Evolutionary conservation across 2,329 filamentous ascomycete genomes (phyloP).

Genomic region (Dactylellina haptotyla): DNA sequence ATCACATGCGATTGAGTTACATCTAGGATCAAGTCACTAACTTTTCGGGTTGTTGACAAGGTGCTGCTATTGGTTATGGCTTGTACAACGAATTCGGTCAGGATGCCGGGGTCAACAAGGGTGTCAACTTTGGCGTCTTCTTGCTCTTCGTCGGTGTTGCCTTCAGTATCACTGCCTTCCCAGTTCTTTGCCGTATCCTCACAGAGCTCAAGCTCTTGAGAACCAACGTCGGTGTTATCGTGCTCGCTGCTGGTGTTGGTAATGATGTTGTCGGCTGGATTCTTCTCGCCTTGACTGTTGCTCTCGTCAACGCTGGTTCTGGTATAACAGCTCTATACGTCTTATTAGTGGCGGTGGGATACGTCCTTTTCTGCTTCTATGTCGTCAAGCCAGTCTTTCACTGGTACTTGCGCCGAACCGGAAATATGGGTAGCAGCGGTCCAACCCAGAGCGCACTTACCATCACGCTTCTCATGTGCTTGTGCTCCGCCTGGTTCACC

Average conservation of each 20-base stretch:
- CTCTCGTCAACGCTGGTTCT: slow-evolving; percentile 85
- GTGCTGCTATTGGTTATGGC: slow-evolving; percentile 77
- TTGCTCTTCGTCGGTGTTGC: slow-evolving; percentile 87
- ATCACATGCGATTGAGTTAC: background rate
- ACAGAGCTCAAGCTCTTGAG: slow-evolving; percentile 87
- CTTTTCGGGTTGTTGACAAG: slow-evolving; percentile 25
- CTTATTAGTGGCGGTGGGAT: slow-evolving; percentile 78
- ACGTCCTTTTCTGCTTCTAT: slow-evolving; percentile 78
- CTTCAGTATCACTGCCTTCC: slow-evolving; percentile 88
- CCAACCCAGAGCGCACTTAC: slow-evolving; percentile 86
- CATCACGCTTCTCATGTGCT: slow-evolving; percentile 79
- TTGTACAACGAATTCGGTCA: slow-evolving; percentile 77
- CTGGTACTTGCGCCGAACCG: slow-evolving; percentile 76
- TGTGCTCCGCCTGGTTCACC: slow-evolving; percentile 86
- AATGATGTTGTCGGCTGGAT: slow-evolving; percentile 95
- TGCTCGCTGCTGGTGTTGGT: slow-evolving; percentile 87
- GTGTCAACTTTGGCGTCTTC: slow-evolving; percentile 65
- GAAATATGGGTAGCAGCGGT: slow-evolving; percentile 80
- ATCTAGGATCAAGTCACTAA: background rate
- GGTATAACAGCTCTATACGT: slow-evolving; percentile 88
- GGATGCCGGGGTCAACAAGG: slow-evolving; percentile 63
- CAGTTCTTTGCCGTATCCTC: slow-evolving; percentile 91
- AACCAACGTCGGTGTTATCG: slow-evolving; percentile 86
- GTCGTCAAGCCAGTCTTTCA: slow-evolving; percentile 78
- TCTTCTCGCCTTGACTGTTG: slow-evolving; percentile 88